Conservation (phyloP, 768 basidiomycete genomes). For the Amanita pseudoporphyria region DNA sequence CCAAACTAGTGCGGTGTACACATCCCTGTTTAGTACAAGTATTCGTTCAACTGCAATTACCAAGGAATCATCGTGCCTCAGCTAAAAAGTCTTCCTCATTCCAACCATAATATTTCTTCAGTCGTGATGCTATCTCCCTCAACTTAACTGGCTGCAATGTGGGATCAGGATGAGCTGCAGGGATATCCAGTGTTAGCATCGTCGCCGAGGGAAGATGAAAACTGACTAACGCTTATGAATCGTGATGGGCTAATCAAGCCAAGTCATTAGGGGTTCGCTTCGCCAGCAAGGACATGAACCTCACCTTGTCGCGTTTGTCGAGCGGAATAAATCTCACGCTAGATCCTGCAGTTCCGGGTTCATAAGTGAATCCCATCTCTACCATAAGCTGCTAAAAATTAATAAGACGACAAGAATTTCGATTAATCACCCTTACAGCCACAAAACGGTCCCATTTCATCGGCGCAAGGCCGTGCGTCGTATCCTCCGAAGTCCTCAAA, state of each 20-base stretch:
- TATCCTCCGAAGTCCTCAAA: slow-evolving; percentile 43
- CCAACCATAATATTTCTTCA: slow-evolving; percentile 67
- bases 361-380: slow-evolving; percentile 69
- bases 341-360: slow-evolving; percentile 70
- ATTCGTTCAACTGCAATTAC: neutral
- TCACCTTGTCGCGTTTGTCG: slow-evolving; percentile 30
- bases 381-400: slow-evolving; percentile 48
- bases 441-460: slow-evolving; percentile 80
- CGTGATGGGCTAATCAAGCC: slow-evolving; percentile 44
- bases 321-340: slow-evolving; percentile 80
- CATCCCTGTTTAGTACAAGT: neutral
- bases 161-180: slow-evolving; percentile 63
- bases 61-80: neutral
- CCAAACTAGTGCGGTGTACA: neutral
- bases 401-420: neutral
- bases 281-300: slow-evolving; percentile 8
- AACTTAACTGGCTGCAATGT: slow-evolving; percentile 44
- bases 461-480: slow-evolving; percentile 40
- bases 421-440: slow-evolving; percentile 33
- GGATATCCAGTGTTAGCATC: slow-evolving; percentile 4
- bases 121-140: slow-evolving; percentile 42
- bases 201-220: slow-evolving; percentile 3
- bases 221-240: slow-evolving; percentile 61
- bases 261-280: neutral
- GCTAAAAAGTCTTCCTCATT: slow-evolving; percentile 29